Evolutionary conservation across 805 yeast genomes (phyloP).

Genomic region (Wickerhamomyces tratensis): DNA sequence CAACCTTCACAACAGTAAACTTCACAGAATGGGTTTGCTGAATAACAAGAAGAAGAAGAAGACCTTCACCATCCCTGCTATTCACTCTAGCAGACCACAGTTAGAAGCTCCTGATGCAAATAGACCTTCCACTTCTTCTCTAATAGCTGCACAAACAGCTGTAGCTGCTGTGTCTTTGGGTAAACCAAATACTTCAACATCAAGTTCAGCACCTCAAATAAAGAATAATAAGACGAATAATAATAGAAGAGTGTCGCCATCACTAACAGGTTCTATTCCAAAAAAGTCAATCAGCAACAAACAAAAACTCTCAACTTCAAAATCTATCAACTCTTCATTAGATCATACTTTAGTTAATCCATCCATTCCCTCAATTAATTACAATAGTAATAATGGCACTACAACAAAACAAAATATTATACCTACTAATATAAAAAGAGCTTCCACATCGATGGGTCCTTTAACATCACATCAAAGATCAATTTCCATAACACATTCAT

Average conservation of each 20-base stretch:
- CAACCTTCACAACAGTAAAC: too few species aligned
- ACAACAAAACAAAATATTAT: too few species aligned
- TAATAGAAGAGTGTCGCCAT: background rate
- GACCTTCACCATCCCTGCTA: constrained; percentile 8
- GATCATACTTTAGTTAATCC: too few species aligned
- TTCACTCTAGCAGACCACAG: constrained; percentile 2
- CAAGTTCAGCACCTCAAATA: constrained; percentile 1
- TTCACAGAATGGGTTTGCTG: constrained; percentile 13
- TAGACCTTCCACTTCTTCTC: constrained; percentile 5
- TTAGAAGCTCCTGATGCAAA: background rate
- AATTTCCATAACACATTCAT: background rate
- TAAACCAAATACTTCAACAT: constrained; percentile 18
- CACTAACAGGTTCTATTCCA: too few species aligned
- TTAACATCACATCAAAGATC: too few species aligned
- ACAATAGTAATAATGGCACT: too few species aligned
- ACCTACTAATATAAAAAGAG: background rate
- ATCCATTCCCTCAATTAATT: too few species aligned
- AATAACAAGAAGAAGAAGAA: constrained; percentile 8
- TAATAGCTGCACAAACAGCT: constrained; percentile 18
- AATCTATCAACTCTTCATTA: too few species aligned
- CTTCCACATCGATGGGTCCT: too few species aligned
- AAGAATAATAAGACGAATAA: background rate
- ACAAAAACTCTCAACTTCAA: too few species aligned
- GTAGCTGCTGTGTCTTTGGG: constrained; percentile 1
- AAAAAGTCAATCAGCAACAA: too few species aligned